These are phyloP conservation scores for Papiliotrema laurentii DNA, from an alignment of 1,284 basidiomycete genomes.

Conservation along the genomic window DNA sequence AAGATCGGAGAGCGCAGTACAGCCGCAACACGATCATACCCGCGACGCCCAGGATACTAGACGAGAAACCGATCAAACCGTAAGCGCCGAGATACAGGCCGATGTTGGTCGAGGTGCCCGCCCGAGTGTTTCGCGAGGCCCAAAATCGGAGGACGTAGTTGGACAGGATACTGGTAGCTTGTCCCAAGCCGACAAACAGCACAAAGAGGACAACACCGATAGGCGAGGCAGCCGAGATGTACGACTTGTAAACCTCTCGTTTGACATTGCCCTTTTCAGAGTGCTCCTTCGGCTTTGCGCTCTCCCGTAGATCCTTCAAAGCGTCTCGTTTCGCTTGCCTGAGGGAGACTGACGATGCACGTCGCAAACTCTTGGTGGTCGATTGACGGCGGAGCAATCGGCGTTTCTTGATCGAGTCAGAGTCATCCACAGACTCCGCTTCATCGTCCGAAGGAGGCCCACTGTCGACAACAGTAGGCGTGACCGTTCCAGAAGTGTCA, in stretches of 20 bases:
- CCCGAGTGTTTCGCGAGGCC: slow-evolving; percentile 69
- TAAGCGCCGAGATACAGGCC: slow-evolving; percentile 38
- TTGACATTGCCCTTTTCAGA: slow-evolving; percentile 80
- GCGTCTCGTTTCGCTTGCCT: slow-evolving; percentile 46
- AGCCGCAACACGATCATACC: slow-evolving; percentile 69
- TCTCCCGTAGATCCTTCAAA: slow-evolving; percentile 46
- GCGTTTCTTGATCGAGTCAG: slow-evolving; percentile 30
- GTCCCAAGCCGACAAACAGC: slow-evolving; percentile 54
- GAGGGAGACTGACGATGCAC: slow-evolving; percentile 43
- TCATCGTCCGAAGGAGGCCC: slow-evolving; percentile 15
- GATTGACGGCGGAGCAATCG: slow-evolving; percentile 28
- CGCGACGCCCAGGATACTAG: slow-evolving; percentile 55
- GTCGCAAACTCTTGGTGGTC: slow-evolving; percentile 32
- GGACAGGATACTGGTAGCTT: slow-evolving; percentile 51
- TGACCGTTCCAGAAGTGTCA: slow-evolving; percentile 51
- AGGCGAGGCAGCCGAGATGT: slow-evolving; percentile 73
- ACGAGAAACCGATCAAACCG: slow-evolving; percentile 52
- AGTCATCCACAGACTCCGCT: slow-evolving; percentile 14
- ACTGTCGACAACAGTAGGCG: slow-evolving; percentile 32
- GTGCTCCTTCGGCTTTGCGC: slow-evolving; percentile 63
- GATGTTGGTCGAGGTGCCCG: slow-evolving; percentile 56
- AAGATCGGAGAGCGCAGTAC: slow-evolving; percentile 69
- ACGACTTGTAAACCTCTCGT: slow-evolving; percentile 66
- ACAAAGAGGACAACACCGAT: slow-evolving; percentile 67
- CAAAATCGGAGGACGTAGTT: slow-evolving; percentile 72